Conservation (phyloP, 768 basidiomycete species). For the Suillus fuscotomentosus region DNA sequence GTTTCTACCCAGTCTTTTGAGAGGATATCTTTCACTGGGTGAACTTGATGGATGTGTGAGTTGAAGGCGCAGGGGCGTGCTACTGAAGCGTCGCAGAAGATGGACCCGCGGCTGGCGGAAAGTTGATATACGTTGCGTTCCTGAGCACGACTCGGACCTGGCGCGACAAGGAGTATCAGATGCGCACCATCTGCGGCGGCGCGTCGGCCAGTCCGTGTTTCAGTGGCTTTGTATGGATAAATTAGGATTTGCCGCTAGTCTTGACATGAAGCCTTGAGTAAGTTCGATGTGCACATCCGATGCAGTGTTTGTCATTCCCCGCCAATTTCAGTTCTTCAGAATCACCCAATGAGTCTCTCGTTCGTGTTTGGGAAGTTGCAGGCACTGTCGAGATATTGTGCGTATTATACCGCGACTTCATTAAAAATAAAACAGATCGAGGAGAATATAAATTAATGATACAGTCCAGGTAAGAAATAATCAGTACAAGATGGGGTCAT, state of each 20-base stretch:
- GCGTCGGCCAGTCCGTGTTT: conserved; percentile 1
- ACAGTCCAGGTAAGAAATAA: not conserved
- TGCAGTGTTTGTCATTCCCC: not conserved
- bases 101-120: conserved; percentile 19
- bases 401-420: not conserved
- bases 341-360: not conserved
- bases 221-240: not conserved
- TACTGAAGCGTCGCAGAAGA: conserved; percentile 47
- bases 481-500: not conserved
- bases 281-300: not conserved
- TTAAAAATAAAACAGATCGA: not conserved
- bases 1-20: conserved; percentile 41
- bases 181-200: no score
- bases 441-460: not conserved
- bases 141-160: conserved; percentile 11
- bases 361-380: not conserved
- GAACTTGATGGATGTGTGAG: conserved; percentile 49
- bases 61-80: conserved; percentile 58
- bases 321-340: not conserved
- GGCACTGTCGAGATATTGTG: not conserved
- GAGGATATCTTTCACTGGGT: conserved; percentile 26
- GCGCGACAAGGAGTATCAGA: conserved; percentile 15
- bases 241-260: not conserved
- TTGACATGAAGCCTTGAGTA: no score
- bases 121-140: conserved; percentile 9